These are phyloP conservation scores for Candida nemodendra DNA, from an alignment of 805 yeast species.

Conservation along the genomic window DNA sequence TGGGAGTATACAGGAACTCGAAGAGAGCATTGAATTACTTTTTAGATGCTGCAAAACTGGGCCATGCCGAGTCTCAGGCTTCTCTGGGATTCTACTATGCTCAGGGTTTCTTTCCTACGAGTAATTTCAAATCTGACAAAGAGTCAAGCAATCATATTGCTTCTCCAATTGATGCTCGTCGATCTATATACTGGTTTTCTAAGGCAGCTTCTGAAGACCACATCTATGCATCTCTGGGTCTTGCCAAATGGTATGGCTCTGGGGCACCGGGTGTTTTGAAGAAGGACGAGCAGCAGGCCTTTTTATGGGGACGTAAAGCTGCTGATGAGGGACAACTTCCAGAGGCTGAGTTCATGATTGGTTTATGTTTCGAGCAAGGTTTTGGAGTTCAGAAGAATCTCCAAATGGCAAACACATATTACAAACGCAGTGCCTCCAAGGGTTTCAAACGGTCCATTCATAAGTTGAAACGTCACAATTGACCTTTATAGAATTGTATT, in stretches of 20 bases:
- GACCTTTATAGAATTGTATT: background rate
- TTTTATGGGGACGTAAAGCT: constrained; percentile 62
- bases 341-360: constrained; percentile 68
- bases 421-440: constrained; percentile 57
- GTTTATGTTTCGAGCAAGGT: constrained; percentile 66
- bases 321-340: constrained; percentile 54
- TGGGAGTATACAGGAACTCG: constrained; percentile 35
- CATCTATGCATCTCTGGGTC: constrained; percentile 65
- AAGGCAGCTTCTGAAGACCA: constrained; percentile 65
- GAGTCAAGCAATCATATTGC: constrained; percentile 30
- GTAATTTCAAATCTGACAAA: constrained; percentile 32
- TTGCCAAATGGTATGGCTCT: constrained; percentile 76
- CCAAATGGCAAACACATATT: constrained; percentile 48
- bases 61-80: constrained; percentile 67
- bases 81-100: constrained; percentile 72
- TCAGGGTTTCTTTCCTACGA: constrained; percentile 49
- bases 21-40: constrained; percentile 50
- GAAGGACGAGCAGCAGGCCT: constrained; percentile 63
- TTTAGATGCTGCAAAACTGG: constrained; percentile 56
- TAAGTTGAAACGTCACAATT: constrained; percentile 30
- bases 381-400: constrained; percentile 49
- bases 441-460: constrained; percentile 58
- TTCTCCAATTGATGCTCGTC: constrained; percentile 45
- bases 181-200: constrained; percentile 72
- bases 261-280: constrained; percentile 57